Evolutionary conservation across 2,329 filamentous ascomycete species (phyloP).

Genomic region (Ceratocystis smalleyi): DNA sequence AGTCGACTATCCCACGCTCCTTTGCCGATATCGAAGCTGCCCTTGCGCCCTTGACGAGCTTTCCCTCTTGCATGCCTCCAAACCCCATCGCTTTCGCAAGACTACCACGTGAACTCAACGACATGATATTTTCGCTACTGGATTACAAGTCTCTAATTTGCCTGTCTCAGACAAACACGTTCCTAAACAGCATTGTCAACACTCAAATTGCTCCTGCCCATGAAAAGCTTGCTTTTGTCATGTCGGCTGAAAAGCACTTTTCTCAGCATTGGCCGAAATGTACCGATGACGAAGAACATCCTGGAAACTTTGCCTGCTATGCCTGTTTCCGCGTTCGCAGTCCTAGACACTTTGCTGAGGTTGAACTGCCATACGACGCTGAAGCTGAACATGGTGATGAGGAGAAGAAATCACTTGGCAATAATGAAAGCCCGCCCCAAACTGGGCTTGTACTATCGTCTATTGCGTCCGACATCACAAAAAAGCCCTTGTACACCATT

Average conservation of each 20-base stretch:
- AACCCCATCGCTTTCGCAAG: slow-evolving; percentile 21
- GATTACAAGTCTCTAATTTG: slow-evolving; percentile 30
- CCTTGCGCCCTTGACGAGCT: slow-evolving; percentile 10
- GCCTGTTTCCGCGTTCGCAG: slow-evolving; percentile 29
- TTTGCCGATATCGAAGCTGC: slow-evolving; percentile 14
- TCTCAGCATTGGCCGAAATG: slow-evolving; percentile 27
- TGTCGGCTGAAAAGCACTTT: slow-evolving; percentile 29
- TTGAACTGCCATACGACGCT: slow-evolving; percentile 22
- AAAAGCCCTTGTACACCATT: not conserved
- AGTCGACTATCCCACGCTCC: slow-evolving; percentile 13
- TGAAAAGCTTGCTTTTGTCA: slow-evolving; percentile 29
- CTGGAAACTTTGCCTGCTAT: slow-evolving; percentile 30
- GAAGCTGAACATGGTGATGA: not conserved
- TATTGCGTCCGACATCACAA: not conserved
- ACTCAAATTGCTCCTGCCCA: slow-evolving; percentile 23
- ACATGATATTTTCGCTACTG: slow-evolving; percentile 24
- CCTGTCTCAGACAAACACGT: slow-evolving; percentile 26
- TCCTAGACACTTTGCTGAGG: slow-evolving; percentile 27
- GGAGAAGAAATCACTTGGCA: not conserved
- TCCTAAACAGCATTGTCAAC: slow-evolving; percentile 24
- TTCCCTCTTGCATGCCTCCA: not conserved
- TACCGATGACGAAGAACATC: slow-evolving; percentile 20
- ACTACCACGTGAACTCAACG: slow-evolving; percentile 24
- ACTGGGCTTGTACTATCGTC: not conserved
- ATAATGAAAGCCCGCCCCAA: not conserved